Conservation (phyloP, 768 basidiomycete species). For the Termitomyces sp. region DNA sequence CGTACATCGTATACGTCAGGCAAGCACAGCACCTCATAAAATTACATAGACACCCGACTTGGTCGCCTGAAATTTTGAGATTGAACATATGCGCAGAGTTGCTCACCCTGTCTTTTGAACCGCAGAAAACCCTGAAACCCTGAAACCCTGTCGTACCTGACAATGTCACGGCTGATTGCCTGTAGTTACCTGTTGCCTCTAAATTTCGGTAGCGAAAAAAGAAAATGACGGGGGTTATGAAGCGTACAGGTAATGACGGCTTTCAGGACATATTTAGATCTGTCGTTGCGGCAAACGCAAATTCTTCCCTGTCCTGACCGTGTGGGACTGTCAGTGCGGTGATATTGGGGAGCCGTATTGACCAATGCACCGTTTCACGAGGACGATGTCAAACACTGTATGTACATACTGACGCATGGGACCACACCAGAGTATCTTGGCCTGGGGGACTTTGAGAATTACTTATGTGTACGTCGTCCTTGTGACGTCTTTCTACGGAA, state of each 20-base stretch:
- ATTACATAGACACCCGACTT: neutral
- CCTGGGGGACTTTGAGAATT: neutral
- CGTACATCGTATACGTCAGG: neutral
- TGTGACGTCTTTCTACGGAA: neutral
- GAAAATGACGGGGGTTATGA: neutral
- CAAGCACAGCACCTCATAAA: neutral
- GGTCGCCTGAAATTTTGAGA: neutral
- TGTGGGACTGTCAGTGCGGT: neutral
- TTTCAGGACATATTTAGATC: neutral
- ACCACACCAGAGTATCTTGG: neutral
- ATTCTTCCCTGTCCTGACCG: neutral
- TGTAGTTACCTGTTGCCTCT: neutral
- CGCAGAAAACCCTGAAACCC: neutral
- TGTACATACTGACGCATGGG: neutral
- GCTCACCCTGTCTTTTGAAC: neutral
- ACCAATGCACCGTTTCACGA: neutral
- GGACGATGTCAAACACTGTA: neutral
- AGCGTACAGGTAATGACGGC: neutral
- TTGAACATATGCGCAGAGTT: neutral
- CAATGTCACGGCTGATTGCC: neutral
- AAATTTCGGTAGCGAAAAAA: neutral
- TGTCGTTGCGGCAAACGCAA: neutral
- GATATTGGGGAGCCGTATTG: neutral
- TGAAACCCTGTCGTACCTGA: neutral
- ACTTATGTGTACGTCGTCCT: neutral